phyloP scores from a whole-genome alignment of 1,284 basidiomycete genomes.

The Earliella scabrosa region DNA sequence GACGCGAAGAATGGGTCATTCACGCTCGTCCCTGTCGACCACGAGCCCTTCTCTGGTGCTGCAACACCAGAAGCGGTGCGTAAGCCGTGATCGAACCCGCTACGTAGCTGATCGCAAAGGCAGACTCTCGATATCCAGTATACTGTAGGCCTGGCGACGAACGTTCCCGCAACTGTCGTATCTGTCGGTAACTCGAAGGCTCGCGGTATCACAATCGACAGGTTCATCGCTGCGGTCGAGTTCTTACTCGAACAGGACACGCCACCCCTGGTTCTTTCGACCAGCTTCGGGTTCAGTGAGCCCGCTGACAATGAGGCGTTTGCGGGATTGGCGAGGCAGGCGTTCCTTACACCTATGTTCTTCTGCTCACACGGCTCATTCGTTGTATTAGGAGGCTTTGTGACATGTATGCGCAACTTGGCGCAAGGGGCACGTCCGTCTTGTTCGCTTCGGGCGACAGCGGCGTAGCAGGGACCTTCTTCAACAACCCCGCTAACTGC shows the following conservation, averaged over 20 bases:
- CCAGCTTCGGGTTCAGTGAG: constrained; percentile 58
- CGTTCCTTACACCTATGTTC: constrained; percentile 18
- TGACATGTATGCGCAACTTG: constrained; percentile 44
- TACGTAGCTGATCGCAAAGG: no score
- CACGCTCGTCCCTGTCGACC: constrained; percentile 1
- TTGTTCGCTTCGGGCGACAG: constrained; percentile 67
- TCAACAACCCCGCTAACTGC: constrained; percentile 48
- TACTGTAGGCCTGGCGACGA: constrained; percentile 62
- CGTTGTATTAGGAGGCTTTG: constrained; percentile 19
- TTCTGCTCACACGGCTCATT: not conserved
- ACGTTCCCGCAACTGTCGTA: constrained; percentile 31
- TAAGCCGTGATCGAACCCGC: no score
- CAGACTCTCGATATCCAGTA: constrained; percentile 66
- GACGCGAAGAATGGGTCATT: constrained; percentile 40
- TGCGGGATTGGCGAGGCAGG: constrained; percentile 54
- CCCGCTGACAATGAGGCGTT: constrained; percentile 21
- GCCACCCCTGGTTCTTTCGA: constrained; percentile 38
- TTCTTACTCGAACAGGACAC: constrained; percentile 30
- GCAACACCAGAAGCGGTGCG: constrained; percentile 22
- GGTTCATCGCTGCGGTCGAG: constrained; percentile 36
- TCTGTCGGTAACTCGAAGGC: constrained; percentile 12
- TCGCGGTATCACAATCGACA: constrained; percentile 19
- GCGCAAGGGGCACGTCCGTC: constrained; percentile 58
- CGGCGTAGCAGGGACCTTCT: constrained; percentile 57
- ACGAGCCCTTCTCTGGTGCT: not conserved